Conservation (phyloP, 257 asterid genomes). For the Nicotiana tomentosiformis region DNA sequence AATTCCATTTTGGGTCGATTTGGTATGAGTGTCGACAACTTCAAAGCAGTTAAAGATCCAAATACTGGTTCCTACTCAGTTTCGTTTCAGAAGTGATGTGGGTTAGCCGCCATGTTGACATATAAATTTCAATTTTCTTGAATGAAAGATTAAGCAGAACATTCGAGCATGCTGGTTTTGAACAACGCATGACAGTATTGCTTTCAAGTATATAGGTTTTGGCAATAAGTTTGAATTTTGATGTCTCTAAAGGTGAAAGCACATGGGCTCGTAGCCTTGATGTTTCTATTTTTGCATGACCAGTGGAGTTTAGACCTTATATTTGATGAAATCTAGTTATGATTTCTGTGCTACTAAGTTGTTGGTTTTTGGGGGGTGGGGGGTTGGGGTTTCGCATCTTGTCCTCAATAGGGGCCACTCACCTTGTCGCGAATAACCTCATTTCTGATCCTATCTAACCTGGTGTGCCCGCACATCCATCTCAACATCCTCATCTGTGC, state of each 20-base stretch:
- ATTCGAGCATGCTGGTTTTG: neutral
- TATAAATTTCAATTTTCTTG: neutral
- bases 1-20: slow-evolving; percentile 82
- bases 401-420: too few relatives aligned
- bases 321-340: neutral
- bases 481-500: too few relatives aligned
- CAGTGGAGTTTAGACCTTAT: neutral
- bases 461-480: too few relatives aligned
- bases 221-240: neutral
- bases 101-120: neutral
- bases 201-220: neutral
- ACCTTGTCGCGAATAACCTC: too few relatives aligned
- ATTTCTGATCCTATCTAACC: too few relatives aligned
- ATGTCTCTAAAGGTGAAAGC: neutral
- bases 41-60: slow-evolving; percentile 89
- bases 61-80: slow-evolving; percentile 85
- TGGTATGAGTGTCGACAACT: slow-evolving; percentile 93
- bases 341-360: neutral
- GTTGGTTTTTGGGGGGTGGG: neutral
- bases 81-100: slow-evolving; percentile 36
- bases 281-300: neutral
- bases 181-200: too few relatives aligned
- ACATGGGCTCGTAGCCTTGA: neutral
- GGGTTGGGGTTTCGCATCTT: too few relatives aligned
- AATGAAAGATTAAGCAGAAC: neutral